Base-by-base conservation (phyloP, 2,329 filamentous ascomycete genomes). In the Fusarium pseudoanthophilum region DNA sequence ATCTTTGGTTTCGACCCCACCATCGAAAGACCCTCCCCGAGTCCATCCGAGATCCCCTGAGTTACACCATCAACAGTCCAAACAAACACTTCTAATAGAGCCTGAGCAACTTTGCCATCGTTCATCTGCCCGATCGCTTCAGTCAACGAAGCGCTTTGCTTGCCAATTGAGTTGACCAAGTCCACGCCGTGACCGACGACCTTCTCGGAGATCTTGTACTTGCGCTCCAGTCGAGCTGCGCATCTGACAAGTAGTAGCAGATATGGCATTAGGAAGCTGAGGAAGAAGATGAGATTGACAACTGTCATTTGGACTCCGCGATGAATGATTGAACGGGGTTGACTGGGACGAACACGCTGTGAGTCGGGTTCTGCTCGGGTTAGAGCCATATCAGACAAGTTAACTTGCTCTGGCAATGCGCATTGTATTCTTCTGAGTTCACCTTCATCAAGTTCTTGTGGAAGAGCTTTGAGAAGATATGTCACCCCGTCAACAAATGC, bases 161-260 rank as follows among this genome's bases (percentile, higher is more conserved):
- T 75, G 81, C 85, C 82, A 87, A 91, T 79, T 83, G 87, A 66
- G 78, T 85, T 72, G 84, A 91, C 80, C 81, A 88, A 78, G 84
- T 90, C 79, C 88, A 92, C 77, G 82, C 92, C 69, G 79, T 89
- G 75, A 83, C 92, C 60, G 90, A 95, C 84, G 91, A 95, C 81
- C 82, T 94, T 57, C 83, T 95, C 37, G 90, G 93, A 90, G 67
- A 95, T 84, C 70, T 88, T 89, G 80, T 94, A 89, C 73, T 90
- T 86, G 21, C 90, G 87, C 78, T 95, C 92, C 71, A 91, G 91
- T 55, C 86, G 83, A 70, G 90, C 91, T 21, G 87, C 84, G 21
- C 86, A 81, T 21, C 84, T 84, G 20, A 91, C 73, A 18, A 92
- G 79, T 9, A 87, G 75, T 71, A 88, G 85, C 37, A 91, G 77